Evolutionary conservation across 2,329 filamentous ascomycete species (phyloP), one percentile per base, ranked within the genome.

Genomic region (Teratosphaeria gauchensis): DNA sequence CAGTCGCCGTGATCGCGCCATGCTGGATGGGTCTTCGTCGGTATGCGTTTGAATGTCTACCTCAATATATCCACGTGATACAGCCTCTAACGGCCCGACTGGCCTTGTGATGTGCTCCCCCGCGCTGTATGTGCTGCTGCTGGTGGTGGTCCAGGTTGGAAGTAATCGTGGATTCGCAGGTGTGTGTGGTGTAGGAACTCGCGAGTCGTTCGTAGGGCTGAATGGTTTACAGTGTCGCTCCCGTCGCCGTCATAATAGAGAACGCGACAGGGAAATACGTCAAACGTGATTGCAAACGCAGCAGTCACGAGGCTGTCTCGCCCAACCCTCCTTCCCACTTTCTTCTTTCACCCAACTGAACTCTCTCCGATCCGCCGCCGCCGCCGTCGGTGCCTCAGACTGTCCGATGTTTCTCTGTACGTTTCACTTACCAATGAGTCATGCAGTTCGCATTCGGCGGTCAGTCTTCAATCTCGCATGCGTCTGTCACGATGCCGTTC

Each of bases 1-100:
- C 38, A 65, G 58, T 28, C 59, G 62, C 31, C 68, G 65, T 14
- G 65, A 63, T 31, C 66, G 68, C 59, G 65, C 58, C 68, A 70
- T 70, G 35, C 52, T 57, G 42, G 38, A 14, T 21, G 54, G 32
- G 30, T 31, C n/a, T 16, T 30, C n/a, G n/a, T 21, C 42, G 4
- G 5, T 19, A 21, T 48, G 16, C 21, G 42, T 48, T 19, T 8
- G 9, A 8, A 1, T 9, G 42, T n/a, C 42, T 19, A n/a, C 7
- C 19, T 21, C 42, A 48, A 48, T 19, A 21, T 21, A 16, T 21
- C 42, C 42, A 48, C 42, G 42, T 48, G 42, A 48, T 48, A 48
- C n/a, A 9, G 42, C 1, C 6, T 16, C 42, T 48, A 5, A 16
- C 42, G 1, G 42, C 16, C 16, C 19, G n/a, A 48, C 8, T 19